Base-by-base conservation (phyloP, 1,284 basidiomycete species). In the Sanghuangporus baumii region DNA sequence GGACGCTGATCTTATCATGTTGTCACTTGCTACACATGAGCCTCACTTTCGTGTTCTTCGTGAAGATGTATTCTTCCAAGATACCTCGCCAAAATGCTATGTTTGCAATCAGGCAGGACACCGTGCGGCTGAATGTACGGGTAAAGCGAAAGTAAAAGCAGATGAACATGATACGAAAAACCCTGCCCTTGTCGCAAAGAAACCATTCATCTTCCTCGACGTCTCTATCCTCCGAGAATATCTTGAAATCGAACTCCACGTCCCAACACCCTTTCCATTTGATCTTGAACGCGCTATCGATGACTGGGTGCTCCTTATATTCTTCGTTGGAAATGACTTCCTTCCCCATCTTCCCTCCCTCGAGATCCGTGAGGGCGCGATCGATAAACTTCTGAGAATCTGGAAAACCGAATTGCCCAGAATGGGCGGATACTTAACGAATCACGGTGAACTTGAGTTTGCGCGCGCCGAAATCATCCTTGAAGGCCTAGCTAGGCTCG, bases 291-390 rank as follows among this genome's bases (percentile, higher is more conserved):
- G 92, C 74, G 96, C 97, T 41, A 94, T 99, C 75, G 97, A 99
- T 82, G 97, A 99, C 75, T 99, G 97, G 96, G 94, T 99, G 70
- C 88, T 99, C 73, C 82, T 99, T 71, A 98, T 98, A 71, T 98
- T 99, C 85, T 98, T 99, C 75, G 96, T 99, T 72, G 97, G 97
- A 70, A 99, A 99, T 80, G 97, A 99, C 79, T 99, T 99, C 81
- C 81, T 99, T 72, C 97, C 97, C 16, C 97, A 99, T 78, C 81
- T 99, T 65, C 97, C 97, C 23, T 94, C 91, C 64, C 86, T 99
- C 79, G 97, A 99, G 81, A 99, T 99, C 73, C 87, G 97, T 70
- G 97, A 99, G 79, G 97, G 96, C 62, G 97, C 96, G 36, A 98
- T 99, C 79, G 97, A 99, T 79, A 95, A 91, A 59, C 79, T 99